Conservation (phyloP, 345 rosid species). For the Gossypium mustelinum region DNA sequence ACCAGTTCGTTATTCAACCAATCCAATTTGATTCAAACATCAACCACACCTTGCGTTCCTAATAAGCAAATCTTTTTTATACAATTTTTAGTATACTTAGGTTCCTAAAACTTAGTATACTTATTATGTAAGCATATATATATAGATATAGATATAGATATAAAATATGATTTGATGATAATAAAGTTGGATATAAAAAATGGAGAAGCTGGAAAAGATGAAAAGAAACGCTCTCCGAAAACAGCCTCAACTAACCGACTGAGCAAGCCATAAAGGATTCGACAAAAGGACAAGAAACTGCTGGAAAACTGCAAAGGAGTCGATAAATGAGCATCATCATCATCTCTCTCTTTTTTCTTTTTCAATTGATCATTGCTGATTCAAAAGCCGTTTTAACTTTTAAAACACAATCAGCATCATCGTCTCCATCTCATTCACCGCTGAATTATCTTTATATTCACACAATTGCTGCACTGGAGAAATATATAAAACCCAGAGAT, state of each 20-base stretch:
- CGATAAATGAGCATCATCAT: not conserved
- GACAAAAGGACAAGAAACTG: not conserved
- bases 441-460: not conserved
- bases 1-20: too few species aligned
- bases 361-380: not conserved
- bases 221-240: not conserved
- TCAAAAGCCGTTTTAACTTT: not conserved
- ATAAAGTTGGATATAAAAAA: too few species aligned
- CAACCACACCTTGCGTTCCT: too few species aligned
- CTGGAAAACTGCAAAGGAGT: not conserved
- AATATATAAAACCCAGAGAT: not conserved
- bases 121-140: too few species aligned
- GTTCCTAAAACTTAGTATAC: too few species aligned
- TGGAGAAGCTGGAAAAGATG: too few species aligned
- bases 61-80: too few species aligned
- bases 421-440: not conserved
- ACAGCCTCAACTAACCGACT: not conserved
- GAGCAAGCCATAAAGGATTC: not conserved
- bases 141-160: too few species aligned
- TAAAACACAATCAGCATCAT: not conserved
- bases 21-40: too few species aligned
- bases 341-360: not conserved
- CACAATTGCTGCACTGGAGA: not conserved
- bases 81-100: too few species aligned
- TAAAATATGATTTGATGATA: too few species aligned